phyloP scores from a whole-genome alignment of 169 alveolate species.

The Plasmodium vivax region DNA sequence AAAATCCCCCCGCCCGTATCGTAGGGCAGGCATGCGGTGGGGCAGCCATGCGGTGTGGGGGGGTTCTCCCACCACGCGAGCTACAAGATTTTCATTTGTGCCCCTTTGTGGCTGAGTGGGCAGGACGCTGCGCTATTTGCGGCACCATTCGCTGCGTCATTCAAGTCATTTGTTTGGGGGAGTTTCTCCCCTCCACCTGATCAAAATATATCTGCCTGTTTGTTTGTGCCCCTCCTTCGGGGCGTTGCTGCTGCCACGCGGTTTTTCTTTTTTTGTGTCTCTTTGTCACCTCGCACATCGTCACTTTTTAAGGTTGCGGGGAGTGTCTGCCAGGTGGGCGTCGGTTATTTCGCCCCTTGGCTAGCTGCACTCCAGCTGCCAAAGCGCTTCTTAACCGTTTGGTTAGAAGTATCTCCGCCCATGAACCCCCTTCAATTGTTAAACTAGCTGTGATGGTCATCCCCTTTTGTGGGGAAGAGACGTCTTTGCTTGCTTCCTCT shows the following conservation, averaged over 20 bases:
- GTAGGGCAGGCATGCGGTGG: not conserved
- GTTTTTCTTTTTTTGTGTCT: not conserved
- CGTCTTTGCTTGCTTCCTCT: not conserved
- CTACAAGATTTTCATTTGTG: not conserved
- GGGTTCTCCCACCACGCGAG: not conserved
- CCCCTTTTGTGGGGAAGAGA: not conserved
- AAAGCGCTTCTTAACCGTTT: not conserved
- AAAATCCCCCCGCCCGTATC: constrained; percentile 70
- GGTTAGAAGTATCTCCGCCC: not conserved
- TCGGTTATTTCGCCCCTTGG: not conserved
- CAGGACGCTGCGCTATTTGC: not conserved
- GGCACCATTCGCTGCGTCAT: not conserved
- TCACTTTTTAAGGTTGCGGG: not conserved
- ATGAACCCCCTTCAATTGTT: not conserved
- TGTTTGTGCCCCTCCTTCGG: not conserved
- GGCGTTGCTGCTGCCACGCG: not conserved
- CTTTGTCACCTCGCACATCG: not conserved
- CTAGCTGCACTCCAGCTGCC: not conserved
- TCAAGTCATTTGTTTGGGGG: not conserved
- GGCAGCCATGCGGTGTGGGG: not conserved
- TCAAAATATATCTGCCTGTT: not conserved
- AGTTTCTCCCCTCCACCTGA: not conserved
- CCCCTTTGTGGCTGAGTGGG: not conserved
- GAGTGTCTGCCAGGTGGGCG: not conserved
- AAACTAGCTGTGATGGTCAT: not conserved